Conservation (phyloP, 177 flowering plant species). For the Tripterygium wilfordii region DNA sequence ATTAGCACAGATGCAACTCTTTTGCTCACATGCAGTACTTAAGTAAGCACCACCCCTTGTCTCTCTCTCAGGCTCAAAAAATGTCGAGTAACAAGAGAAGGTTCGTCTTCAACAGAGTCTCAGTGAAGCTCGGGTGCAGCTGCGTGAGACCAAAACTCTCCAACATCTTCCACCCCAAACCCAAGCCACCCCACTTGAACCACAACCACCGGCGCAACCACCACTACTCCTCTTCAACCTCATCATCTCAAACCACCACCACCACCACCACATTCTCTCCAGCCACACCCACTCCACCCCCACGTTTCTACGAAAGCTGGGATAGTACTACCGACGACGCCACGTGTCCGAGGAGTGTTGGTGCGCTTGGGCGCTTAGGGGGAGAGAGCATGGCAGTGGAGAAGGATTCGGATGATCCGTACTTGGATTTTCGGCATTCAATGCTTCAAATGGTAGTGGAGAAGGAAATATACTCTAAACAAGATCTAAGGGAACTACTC, state of each 20-base stretch:
- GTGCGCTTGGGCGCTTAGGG: constrained; percentile 36
- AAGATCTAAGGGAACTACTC: constrained; percentile 52
- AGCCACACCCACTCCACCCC: not conserved
- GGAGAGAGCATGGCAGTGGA: constrained; percentile 56
- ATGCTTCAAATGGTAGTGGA: constrained; percentile 76
- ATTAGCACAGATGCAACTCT: too few relatives aligned
- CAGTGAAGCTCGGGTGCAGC: constrained; percentile 53
- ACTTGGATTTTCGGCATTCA: constrained; percentile 57
- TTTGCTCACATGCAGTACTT: constrained; percentile 13
- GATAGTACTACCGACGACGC: constrained; percentile 13
- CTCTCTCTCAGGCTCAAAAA: constrained; percentile 3
- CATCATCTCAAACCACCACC: constrained; percentile 11
- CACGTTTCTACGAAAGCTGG: constrained; percentile 3
- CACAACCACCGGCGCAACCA: not conserved
- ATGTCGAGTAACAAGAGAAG: constrained; percentile 31
- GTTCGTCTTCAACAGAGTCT: constrained; percentile 29
- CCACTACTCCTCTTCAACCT: constrained; percentile 15
- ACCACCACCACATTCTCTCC: constrained; percentile 20
- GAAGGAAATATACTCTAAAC: constrained; percentile 55
- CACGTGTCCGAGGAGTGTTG: constrained; percentile 19
- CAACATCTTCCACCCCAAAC: constrained; percentile 29
- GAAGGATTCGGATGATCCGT: constrained; percentile 72
- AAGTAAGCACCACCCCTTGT: too few relatives aligned
- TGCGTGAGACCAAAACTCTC: constrained; percentile 49
- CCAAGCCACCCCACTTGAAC: constrained; percentile 1